These are phyloP conservation scores for Metschnikowia orientalis DNA, from an alignment of 805 yeast genomes.

Conservation along the genomic window DNA sequence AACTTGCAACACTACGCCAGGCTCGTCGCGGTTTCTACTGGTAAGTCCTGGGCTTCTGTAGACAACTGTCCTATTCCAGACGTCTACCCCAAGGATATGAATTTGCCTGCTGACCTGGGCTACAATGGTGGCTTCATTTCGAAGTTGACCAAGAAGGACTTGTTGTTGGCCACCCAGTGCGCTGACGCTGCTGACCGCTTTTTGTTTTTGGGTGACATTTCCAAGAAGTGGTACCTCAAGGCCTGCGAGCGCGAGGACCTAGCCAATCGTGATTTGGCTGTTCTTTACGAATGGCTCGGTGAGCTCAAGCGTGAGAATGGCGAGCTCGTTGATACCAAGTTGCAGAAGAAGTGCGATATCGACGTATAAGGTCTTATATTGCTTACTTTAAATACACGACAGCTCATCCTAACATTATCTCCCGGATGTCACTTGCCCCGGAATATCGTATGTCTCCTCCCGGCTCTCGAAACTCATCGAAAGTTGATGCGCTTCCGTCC, in stretches of 20 bases:
- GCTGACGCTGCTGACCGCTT: conserved; percentile 33
- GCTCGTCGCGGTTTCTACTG: conserved; percentile 48
- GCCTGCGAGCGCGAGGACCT: conserved; percentile 40
- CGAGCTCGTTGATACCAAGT: conserved; percentile 14
- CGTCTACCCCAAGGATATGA: conserved; percentile 35
- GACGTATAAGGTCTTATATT: too few relatives aligned
- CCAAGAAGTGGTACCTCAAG: conserved; percentile 38
- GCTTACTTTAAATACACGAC: not conserved
- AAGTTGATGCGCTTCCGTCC: conserved; percentile 8
- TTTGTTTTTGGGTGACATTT: conserved; percentile 36
- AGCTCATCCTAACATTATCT: conserved; percentile 3
- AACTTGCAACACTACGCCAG: conserved; percentile 45
- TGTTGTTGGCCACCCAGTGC: conserved; percentile 39
- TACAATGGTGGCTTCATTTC: conserved; percentile 48
- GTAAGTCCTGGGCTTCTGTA: conserved; percentile 51
- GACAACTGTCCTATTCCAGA: conserved; percentile 53
- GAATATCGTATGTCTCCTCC: conserved; percentile 1
- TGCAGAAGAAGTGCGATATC: conserved; percentile 13
- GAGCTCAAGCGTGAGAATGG: conserved; percentile 25
- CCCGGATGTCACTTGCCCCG: conserved; percentile 1
- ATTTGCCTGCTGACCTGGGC: conserved; percentile 42
- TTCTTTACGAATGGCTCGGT: conserved; percentile 41
- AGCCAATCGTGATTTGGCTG: conserved; percentile 40
- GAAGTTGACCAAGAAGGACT: conserved; percentile 42
- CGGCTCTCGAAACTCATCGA: conserved; percentile 8